Conservation (phyloP, 1,284 basidiomycete genomes). For the Rhizoctonia solani region DNA sequence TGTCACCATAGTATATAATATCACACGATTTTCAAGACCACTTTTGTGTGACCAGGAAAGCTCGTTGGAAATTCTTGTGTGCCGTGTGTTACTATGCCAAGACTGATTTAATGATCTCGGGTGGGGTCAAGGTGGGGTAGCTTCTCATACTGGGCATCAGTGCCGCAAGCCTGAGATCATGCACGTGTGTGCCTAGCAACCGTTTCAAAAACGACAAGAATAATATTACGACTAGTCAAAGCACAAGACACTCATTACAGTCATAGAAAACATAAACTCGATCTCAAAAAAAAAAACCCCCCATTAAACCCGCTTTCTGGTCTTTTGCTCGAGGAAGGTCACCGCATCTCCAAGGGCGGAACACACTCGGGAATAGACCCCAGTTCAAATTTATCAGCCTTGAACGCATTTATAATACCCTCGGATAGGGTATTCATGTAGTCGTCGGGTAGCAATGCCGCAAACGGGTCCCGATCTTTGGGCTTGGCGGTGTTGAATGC, state of each 20-base stretch:
- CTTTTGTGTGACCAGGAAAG: no score
- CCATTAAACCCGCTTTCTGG: no score
- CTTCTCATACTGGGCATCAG: no score
- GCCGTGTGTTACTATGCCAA: no score
- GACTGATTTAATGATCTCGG: no score
- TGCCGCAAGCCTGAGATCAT: no score
- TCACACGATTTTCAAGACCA: no score
- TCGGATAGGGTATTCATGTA: slow-evolving; percentile 60
- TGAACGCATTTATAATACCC: slow-evolving; percentile 62
- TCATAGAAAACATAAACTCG: background rate
- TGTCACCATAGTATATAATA: no score
- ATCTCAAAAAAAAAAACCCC: no score
- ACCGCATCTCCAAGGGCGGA: slow-evolving; percentile 72
- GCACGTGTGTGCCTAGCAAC: background rate
- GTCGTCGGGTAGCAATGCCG: slow-evolving; percentile 59
- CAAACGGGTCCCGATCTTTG: slow-evolving; percentile 55
- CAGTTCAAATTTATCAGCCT: slow-evolving; percentile 65
- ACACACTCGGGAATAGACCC: slow-evolving; percentile 76
- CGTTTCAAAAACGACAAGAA: background rate
- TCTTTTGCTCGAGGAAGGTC: no score
- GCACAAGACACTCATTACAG: background rate
- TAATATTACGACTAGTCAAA: background rate
- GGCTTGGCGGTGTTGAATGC: slow-evolving; percentile 31
- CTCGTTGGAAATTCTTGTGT: no score
- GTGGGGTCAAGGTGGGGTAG: no score